A percentile compares a stretch with the other conserved stretches of the same genome.
phyloP scores from a whole-genome alignment of 352 stramenopile genomes.

The Phytophthora multivora region DNA sequence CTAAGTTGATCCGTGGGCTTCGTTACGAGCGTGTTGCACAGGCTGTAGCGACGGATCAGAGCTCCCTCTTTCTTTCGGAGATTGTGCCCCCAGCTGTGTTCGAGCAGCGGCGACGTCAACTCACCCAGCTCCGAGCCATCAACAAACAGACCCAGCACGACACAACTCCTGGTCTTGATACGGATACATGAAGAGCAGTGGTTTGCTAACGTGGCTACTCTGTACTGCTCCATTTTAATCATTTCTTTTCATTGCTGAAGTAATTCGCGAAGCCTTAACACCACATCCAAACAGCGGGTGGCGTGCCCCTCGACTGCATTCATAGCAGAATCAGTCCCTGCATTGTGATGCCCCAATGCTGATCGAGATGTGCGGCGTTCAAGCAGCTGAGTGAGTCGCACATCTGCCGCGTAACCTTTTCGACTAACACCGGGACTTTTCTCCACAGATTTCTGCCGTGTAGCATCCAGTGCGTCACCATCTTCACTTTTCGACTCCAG shows the following conservation, averaged over 20 bases:
- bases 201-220: not conserved
- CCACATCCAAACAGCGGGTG: constrained; percentile 27
- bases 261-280: constrained; percentile 26
- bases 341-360: not conserved
- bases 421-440: constrained; percentile 3
- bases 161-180: constrained; percentile 2
- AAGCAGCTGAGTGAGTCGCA: constrained; percentile 20
- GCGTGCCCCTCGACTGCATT: constrained; percentile 25
- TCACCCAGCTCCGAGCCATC: constrained; percentile 49
- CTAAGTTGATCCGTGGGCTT: constrained; percentile 47
- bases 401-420: constrained; percentile 6
- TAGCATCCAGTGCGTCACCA: not conserved
- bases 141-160: constrained; percentile 28
- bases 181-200: not conserved
- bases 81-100: constrained; percentile 43
- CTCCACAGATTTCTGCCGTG: not conserved
- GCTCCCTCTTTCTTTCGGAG: constrained; percentile 63
- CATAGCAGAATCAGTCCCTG: not conserved
- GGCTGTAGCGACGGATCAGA: constrained; percentile 59
- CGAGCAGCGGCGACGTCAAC: constrained; percentile 47
- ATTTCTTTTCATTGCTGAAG: constrained; percentile 13
- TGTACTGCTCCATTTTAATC: not conserved
- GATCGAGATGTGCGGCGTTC: constrained; percentile 16
- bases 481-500: not conserved
- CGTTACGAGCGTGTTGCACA: constrained; percentile 56